Evolutionary conservation across 139 green algal species (phyloP).

Genomic region (Chlorella sp.): DNA sequence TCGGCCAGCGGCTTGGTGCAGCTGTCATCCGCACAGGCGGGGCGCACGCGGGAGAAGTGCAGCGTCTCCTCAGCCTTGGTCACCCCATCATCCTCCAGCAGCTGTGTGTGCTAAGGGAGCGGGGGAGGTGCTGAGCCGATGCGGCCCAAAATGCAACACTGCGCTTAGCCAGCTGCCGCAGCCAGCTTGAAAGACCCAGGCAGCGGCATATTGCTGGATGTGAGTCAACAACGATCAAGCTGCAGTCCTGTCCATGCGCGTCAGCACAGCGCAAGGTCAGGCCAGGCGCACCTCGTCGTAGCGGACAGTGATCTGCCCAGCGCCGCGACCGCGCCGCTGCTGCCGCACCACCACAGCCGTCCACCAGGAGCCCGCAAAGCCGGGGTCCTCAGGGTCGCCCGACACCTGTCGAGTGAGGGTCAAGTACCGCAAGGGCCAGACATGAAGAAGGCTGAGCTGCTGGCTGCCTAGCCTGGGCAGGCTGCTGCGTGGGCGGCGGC

Average conservation of each 20-base stretch:
- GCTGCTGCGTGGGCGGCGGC: too few species aligned
- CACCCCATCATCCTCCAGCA: slow-evolving; percentile 19
- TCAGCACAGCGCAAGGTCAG: not conserved
- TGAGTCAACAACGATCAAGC: not conserved
- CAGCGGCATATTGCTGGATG: not conserved
- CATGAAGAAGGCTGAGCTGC: too few species aligned
- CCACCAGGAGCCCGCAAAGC: slow-evolving; percentile 8
- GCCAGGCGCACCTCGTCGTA: slow-evolving; percentile 11
- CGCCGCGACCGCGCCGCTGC: not conserved
- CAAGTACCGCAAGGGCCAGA: too few species aligned
- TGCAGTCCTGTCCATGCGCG: not conserved
- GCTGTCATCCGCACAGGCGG: slow-evolving; percentile 1
- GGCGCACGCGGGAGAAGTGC: not conserved
- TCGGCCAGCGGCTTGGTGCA: not conserved
- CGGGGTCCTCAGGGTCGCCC: not conserved
- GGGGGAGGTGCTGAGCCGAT: too few species aligned
- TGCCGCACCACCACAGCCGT: not conserved
- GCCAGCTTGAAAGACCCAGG: too few species aligned
- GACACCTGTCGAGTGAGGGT: not conserved
- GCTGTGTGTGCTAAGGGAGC: not conserved
- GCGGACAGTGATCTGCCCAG: not conserved
- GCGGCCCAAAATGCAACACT: not conserved
- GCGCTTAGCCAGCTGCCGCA: not conserved
- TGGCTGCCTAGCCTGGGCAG: too few species aligned
- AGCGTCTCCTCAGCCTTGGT: not conserved